Evolutionary conservation across 495 filamentous ascomycete species (phyloP), one percentile per base, ranked within the genome.

Genomic region (Glarea lozoyensis): DNA sequence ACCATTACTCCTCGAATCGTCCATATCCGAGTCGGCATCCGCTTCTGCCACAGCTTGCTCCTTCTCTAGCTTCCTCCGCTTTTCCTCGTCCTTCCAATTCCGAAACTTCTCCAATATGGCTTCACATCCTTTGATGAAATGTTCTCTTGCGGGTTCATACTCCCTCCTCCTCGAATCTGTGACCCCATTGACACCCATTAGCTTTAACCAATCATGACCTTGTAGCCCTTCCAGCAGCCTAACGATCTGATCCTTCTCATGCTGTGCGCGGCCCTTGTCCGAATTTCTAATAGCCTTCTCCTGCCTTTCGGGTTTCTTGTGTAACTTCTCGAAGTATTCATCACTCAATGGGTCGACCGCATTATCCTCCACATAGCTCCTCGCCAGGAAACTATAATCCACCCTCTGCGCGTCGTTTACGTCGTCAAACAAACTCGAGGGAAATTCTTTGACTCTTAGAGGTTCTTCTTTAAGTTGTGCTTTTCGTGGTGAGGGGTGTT

Each of bases 241-340:
- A 40, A 92, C 84, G 27, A 96, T 75, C 52, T 89, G 82, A 40
- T 87, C 79, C 50, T 88, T 86, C 56, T 97, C 88, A 69, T 96
- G 88, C 62, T 90, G 84, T 2, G 90, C 87, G 1, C 84, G 78
- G 48, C 92, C 88, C 55, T 84, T 87, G 58, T 97, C 93, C 29
- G 90, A 83, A 56, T 97, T 97, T 23, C 92, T 82, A 15, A 94
- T 79, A 21, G 88, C 84, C 53, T 90, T 94, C 62, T 99, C 92
- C 53, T 84, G 72, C n/a, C 88, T 70, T 54, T 93, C 86, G 40
- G 84, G 78, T 45, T 81, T 81, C 27, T 78, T 75, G 57, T 96
- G 88, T 0, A 81, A 68, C 1, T 73, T 69, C 47, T 79, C 73
- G 60, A 78, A 94, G 35, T 76, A 55, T 0, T 66, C 63, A 54